Base-by-base conservation (phyloP, 805 yeast species). In the Zygosaccharomyces kombuchaensis region DNA sequence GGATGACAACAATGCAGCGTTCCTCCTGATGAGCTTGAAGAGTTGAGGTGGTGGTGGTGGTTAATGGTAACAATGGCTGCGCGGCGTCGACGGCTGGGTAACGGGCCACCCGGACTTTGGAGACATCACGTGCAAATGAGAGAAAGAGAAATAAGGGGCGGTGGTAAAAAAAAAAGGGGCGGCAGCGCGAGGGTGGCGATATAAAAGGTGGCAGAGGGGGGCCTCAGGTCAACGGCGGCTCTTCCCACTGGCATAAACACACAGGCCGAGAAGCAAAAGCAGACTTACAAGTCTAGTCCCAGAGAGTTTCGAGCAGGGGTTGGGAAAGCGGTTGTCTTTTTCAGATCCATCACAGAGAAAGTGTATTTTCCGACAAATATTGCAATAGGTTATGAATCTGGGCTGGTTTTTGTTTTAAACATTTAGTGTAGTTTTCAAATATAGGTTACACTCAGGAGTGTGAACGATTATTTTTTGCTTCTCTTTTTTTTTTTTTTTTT, bases 1-100 rank as follows among this genome's bases (percentile, higher is more conserved):
- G 2, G 59, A 58, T 13, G 63, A 59, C 12, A 54, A 54, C 29
- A 51, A 57, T 34, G 66, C 63, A 12, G 69, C 68, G 2, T 40
- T 54, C 25, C 52, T 64, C 16, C 51, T 65, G 34, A 55, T 64
- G 55, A 62, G 64, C 46, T 46, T 65, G 34, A 65, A 59, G 45
- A 58, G 66, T 9, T 62, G 46, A 53, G 17, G 5, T 29, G 25
- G 5, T n/a, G n/a, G n/a, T n/a, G n/a, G n/a, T n/a, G n/a, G n/a
- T n/a, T n/a, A n/a, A n/a, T n/a, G n/a, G n/a, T n/a, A n/a, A n/a
- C n/a, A n/a, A n/a, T n/a, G n/a, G n/a, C n/a, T n/a, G n/a, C n/a
- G n/a, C n/a, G n/a, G n/a, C n/a, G n/a, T n/a, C n/a, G n/a, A n/a
- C n/a, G n/a, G n/a, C n/a, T n/a, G n/a, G n/a, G n/a, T n/a, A n/a